Percentiles rank a stretch among this genome's conserved stretches.
phyloP scores from a whole-genome alignment of 495 filamentous ascomycete genomes.

The Oidiodendron maius region DNA sequence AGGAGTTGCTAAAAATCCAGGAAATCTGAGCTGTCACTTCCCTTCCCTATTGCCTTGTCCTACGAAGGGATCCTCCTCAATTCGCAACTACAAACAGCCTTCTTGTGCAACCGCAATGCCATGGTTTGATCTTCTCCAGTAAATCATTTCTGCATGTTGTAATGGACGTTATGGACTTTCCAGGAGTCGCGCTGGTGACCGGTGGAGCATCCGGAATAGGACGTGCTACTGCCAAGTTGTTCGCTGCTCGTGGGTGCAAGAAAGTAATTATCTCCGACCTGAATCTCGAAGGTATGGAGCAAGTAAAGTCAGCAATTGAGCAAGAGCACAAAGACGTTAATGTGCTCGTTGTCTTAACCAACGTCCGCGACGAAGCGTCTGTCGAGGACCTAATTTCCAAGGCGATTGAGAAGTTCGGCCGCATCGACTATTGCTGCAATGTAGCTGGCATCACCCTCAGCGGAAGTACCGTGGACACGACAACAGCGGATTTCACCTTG shows the following conservation, averaged over 20 bases:
- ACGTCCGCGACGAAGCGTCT: constrained; percentile 22
- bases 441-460: constrained; percentile 65
- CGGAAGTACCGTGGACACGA: constrained; percentile 38
- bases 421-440: constrained; percentile 59
- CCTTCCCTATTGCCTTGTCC: too few species aligned
- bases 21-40: too few species aligned
- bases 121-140: too few species aligned
- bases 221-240: neutral
- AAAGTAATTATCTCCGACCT: neutral
- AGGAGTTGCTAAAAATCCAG: too few species aligned
- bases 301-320: neutral
- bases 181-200: neutral
- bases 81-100: too few species aligned
- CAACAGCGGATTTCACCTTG: constrained; percentile 32
- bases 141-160: too few species aligned
- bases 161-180: too few species aligned
- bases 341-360: neutral
- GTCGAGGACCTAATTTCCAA: constrained; percentile 31
- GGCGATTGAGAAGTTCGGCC: constrained; percentile 43
- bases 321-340: neutral
- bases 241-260: neutral
- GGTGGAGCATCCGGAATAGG: neutral
- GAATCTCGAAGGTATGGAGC: neutral
- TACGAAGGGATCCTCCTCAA: too few species aligned
- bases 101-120: too few species aligned